Evolutionary conservation across 768 basidiomycete genomes (phyloP), one percentile per base, ranked within the genome.

Genomic region (Pisolithus orientalis): DNA sequence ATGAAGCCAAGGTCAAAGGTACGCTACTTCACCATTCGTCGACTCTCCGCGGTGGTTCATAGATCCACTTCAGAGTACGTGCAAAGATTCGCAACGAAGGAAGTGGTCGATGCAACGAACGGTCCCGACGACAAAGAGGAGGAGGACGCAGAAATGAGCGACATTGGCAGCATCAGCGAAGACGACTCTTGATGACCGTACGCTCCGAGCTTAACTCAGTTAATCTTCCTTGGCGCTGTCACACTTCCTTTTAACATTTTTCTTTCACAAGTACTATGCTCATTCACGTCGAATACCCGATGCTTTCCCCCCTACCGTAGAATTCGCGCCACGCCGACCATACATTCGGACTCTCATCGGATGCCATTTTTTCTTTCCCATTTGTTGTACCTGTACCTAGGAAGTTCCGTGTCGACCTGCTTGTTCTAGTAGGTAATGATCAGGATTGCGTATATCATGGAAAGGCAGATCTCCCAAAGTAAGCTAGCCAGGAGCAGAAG

Each of bases 1-100:
- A 99, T 62, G 93, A 95, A 58, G 79, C 79, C 24, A 95, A 91
- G 67, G 94, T 99, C 52, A 92, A 93, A 74, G 92, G 91, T 87
- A 63, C 31, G 78, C 59, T 21, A 38, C 27, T 13, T 14, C 13
- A 4, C 5, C 31, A 25, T 46, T 28, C 39, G 39, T 37, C 39
- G 17, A 14, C n/a, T 16, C 29, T 42, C 43, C 17, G 24, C 25
- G 17, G 52, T n/a, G 25, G 39, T 6, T 54, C 45, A 28, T 37
- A 59, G 40, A 59, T 50, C 32, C 29, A 7, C 5, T n/a, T 42
- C 61, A 94, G 94, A 96, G 62, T 98, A 98, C 64, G 95, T 98
- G n/a, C 86, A 90, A 60, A 79, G 90, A 49, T 99, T 83, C 62
- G 96, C 96, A 13, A 94, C 87, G 37, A 87, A 90, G 72, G 93